phyloP scores from a whole-genome alignment of 192 early-diverging fungal species.

The Umbelopsis vinacea region DNA sequence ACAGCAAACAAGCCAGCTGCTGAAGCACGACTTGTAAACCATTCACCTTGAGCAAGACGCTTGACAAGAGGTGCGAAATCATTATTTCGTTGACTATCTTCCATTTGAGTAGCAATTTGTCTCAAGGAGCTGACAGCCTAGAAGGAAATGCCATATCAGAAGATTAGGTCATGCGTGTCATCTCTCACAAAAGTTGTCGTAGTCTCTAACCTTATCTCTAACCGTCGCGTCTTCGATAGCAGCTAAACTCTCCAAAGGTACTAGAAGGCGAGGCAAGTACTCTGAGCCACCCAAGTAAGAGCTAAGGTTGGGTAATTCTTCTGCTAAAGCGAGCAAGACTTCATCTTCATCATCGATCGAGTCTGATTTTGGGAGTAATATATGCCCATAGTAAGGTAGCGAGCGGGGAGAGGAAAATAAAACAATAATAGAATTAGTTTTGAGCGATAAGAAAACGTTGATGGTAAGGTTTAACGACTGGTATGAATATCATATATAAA shows the following conservation, averaged over 20 bases:
- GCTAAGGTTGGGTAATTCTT: slow-evolving; percentile 91
- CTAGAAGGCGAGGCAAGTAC: slow-evolving; percentile 83
- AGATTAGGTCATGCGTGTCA: no score
- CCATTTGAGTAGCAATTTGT: slow-evolving; percentile 79
- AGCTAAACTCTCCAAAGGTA: slow-evolving; percentile 93
- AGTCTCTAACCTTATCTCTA: slow-evolving; percentile 74
- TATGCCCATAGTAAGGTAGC: background rate
- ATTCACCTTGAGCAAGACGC: slow-evolving; percentile 92
- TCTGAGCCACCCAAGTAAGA: slow-evolving; percentile 94
- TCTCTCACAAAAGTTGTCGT: background rate
- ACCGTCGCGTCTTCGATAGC: slow-evolving; percentile 98
- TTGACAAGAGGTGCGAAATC: slow-evolving; percentile 91
- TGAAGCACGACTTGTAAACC: slow-evolving; percentile 97
- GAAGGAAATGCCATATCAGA: background rate
- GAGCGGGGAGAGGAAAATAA: slow-evolving; percentile 7
- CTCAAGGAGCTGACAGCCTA: slow-evolving; percentile 95
- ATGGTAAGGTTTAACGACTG: background rate
- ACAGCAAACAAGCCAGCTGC: slow-evolving; percentile 93
- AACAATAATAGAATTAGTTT: background rate
- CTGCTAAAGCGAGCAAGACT: slow-evolving; percentile 90
- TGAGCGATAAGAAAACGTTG: background rate
- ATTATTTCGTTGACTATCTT: slow-evolving; percentile 83
- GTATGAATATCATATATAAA: no score
- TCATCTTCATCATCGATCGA: slow-evolving; percentile 99
- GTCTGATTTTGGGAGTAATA: slow-evolving; percentile 55